A percentile compares a stretch with the other conserved stretches of the same genome.
phyloP scores from a whole-genome alignment of 169 alveolate genomes.

The Cardiosporidium cionae region DNA sequence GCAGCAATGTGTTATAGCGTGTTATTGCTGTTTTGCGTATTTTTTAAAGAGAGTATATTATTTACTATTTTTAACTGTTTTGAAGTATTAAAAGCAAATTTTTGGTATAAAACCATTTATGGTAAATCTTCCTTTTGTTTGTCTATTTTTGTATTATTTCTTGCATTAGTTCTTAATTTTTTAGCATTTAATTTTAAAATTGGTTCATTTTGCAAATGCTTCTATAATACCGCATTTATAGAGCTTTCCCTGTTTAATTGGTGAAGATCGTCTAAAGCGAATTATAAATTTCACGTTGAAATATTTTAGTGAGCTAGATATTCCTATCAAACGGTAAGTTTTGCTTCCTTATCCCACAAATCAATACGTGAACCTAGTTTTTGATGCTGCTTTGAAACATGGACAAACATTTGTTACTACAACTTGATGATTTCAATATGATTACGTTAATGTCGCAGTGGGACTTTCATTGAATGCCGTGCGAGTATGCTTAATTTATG shows the following conservation, averaged over 20 bases:
- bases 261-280: constrained; percentile 69
- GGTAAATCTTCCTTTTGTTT: too few relatives aligned
- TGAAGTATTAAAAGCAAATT: too few relatives aligned
- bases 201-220: neutral
- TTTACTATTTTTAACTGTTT: too few relatives aligned
- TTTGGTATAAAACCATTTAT: too few relatives aligned
- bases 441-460: constrained; percentile 48
- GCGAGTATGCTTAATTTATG: constrained; percentile 88
- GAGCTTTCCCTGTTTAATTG: constrained; percentile 57
- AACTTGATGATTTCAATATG: too few relatives aligned
- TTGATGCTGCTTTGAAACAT: neutral
- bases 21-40: too few relatives aligned
- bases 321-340: constrained; percentile 82
- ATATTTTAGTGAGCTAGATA: constrained; percentile 78
- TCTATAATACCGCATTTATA: neutral
- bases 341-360: neutral
- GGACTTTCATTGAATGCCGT: constrained; percentile 88
- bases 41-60: too few relatives aligned
- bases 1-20: too few relatives aligned
- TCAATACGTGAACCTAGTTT: neutral
- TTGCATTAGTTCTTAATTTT: too few relatives aligned
- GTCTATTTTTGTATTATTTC: too few relatives aligned
- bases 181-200: too few relatives aligned
- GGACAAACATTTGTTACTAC: neutral
- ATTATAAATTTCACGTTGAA: constrained; percentile 73